These are phyloP conservation scores for Aureobasidium sp. DNA, from an alignment of 2,329 filamentous ascomycete genomes.

Conservation along the genomic window DNA sequence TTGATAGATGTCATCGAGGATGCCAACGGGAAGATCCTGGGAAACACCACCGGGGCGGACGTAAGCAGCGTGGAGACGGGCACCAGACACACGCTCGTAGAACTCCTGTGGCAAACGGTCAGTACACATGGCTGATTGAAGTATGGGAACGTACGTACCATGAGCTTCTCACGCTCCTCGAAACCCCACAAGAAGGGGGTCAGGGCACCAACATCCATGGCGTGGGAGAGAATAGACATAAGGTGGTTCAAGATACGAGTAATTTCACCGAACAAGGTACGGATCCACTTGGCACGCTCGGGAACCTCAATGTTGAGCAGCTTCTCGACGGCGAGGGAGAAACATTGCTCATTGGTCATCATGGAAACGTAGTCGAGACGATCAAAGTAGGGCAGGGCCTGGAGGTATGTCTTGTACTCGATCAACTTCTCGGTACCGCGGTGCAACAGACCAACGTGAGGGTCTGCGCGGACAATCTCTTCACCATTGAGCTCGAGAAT, in stretches of 20 bases:
- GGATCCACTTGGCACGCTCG: conserved; percentile 91
- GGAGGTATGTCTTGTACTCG: conserved; percentile 98
- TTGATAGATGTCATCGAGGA: conserved; percentile 98
- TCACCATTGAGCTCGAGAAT: conserved; percentile 98
- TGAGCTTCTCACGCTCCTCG: conserved; percentile 98
- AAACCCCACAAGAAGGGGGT: conserved; percentile 99
- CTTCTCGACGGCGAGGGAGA: conserved; percentile 92
- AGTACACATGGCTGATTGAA: conserved; percentile 5
- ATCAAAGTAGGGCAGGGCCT: conserved; percentile 97
- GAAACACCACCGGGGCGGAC: conserved; percentile 93
- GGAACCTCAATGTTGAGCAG: conserved; percentile 94
- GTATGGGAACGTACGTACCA: conserved; percentile 56
- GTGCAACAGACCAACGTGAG: conserved; percentile 92
- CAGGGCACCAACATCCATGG: conserved; percentile 96
- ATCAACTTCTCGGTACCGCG: conserved; percentile 98
- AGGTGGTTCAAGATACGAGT: conserved; percentile 93
- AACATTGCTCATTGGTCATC: conserved; percentile 99
- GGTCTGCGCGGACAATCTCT: conserved; percentile 92
- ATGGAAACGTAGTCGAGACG: conserved; percentile 98
- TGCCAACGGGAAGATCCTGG: conserved; percentile 86
- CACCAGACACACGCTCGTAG: conserved; percentile 97
- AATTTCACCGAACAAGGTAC: conserved; percentile 91
- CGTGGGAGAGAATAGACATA: conserved; percentile 95
- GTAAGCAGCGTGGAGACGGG: conserved; percentile 94
- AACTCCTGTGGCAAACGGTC: conserved; percentile 64